Evolutionary conservation across 1,284 basidiomycete genomes (phyloP), one percentile per base, ranked within the genome.

Genomic region (Athelia sp.): DNA sequence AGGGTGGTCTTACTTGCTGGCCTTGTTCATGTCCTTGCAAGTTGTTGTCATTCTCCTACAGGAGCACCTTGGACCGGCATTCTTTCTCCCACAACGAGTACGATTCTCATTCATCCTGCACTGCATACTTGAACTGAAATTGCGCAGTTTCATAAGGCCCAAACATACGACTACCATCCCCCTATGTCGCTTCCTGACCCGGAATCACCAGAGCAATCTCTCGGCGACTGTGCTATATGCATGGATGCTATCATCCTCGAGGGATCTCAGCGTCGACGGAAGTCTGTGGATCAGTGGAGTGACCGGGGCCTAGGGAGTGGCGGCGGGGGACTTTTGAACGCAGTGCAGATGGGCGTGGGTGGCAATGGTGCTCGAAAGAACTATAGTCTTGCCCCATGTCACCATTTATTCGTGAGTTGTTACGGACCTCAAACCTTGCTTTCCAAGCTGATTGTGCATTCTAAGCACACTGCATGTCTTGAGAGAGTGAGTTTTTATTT

Each of bases 151-250:
- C 72, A 75, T 4, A 72, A 74, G n/a, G 67, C 74, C 3, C 79
- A 85, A 57, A 67, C 73, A 24, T 91, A 94, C 68, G 80, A 95
- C 62, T 95, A 93, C 62, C 92, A 94, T 64, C 92, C 90, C 9
- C 71, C 79, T 1, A 68, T 94, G 36, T 84, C 87, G 1, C 60
- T 78, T 1, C 73, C 84, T 1, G 88, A 93, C 59, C 64, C 83
- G 0, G 90, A 93, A 64, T 76, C 84, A 4, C 81, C 84, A 1
- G 81, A 84, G 38, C 77, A 82, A 54, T 79, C 82, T 10, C 71
- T 93, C 15, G 90, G 86, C 4, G 90, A 93, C 59, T 95, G 92
- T 58, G 82, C 88, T 3, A 94, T 95, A 53, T 95, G 92, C 63
- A 93, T 94, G 89, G 92, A 95, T 52, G 77, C 82, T 8, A 93